These are phyloP conservation scores for Sporothrix luriei DNA, from an alignment of 2,329 filamentous ascomycete species.

Conservation along the genomic window DNA sequence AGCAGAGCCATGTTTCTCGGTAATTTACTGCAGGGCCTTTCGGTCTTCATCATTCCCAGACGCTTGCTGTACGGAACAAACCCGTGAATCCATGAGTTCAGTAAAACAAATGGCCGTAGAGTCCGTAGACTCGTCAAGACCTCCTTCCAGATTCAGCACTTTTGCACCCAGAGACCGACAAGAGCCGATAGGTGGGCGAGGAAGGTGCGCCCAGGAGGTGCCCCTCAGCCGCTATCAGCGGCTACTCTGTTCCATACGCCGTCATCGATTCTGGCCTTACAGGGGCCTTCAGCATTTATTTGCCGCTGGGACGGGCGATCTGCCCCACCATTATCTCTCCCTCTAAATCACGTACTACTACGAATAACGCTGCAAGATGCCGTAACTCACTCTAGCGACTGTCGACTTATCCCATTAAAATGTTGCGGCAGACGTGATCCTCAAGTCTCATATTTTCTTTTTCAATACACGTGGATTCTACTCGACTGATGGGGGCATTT, in stretches of 20 bases:
- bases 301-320: conserved; percentile 15
- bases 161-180: too few species aligned
- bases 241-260: background rate
- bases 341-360: too few species aligned
- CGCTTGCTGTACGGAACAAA: too few species aligned
- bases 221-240: conserved; percentile 26
- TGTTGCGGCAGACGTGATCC: too few species aligned
- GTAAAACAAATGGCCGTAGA: background rate
- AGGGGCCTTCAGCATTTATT: conserved; percentile 11
- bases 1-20: background rate
- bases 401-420: background rate
- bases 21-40: background rate
- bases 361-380: background rate
- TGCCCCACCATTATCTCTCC: conserved; percentile 3
- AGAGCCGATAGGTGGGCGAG: too few species aligned
- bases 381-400: background rate
- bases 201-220: background rate
- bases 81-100: background rate
- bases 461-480: too few species aligned
- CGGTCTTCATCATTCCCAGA: too few species aligned
- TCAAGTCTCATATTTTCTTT: too few species aligned
- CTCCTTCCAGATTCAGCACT: background rate
- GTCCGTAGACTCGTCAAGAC: background rate
- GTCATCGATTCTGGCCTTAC: conserved; percentile 5
- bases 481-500: background rate